phyloP scores from a whole-genome alignment of 2,329 filamentous ascomycete species.

The Beauveria sp. region DNA sequence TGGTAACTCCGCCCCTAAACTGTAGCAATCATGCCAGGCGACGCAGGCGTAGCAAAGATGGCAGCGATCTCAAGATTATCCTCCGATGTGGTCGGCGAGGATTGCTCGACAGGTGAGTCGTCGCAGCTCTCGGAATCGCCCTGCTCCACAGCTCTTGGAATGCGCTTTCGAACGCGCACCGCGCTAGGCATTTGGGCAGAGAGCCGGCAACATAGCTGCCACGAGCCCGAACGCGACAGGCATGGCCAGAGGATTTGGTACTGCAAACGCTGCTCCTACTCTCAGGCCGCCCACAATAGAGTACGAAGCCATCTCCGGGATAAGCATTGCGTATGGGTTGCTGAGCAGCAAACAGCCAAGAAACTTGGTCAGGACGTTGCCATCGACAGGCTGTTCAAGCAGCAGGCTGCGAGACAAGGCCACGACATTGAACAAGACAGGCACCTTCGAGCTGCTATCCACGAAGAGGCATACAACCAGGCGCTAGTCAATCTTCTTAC shows the following conservation, averaged over 20 bases:
- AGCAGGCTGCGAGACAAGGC: neutral
- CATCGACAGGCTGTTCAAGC: neutral
- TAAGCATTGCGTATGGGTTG: constrained; percentile 1
- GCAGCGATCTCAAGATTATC: neutral
- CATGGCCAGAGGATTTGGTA: constrained; percentile 4
- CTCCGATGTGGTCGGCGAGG: neutral
- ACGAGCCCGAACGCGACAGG: neutral
- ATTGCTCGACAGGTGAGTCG: neutral
- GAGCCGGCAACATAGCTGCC: neutral
- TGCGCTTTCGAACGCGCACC: neutral
- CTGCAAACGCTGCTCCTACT: constrained; percentile 5
- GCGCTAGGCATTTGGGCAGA: constrained; percentile 2
- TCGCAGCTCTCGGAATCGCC: neutral
- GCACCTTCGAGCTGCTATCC: neutral
- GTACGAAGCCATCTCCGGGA: constrained; percentile 3
- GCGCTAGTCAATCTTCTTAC: constrained; percentile 2
- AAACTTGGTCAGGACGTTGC: neutral
- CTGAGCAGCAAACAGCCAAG: constrained; percentile 2
- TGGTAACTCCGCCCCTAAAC: neutral
- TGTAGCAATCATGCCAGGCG: too few relatives aligned
- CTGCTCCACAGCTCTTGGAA: neutral
- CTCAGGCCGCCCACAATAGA: constrained; percentile 1
- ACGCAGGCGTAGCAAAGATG: too few relatives aligned
- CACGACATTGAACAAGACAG: neutral
- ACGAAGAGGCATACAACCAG: constrained; percentile 2